Percentiles rank a stretch among this genome's conserved stretches.
Conservation (phyloP, 306 rosid species). For the Medicago lupulina region DNA sequence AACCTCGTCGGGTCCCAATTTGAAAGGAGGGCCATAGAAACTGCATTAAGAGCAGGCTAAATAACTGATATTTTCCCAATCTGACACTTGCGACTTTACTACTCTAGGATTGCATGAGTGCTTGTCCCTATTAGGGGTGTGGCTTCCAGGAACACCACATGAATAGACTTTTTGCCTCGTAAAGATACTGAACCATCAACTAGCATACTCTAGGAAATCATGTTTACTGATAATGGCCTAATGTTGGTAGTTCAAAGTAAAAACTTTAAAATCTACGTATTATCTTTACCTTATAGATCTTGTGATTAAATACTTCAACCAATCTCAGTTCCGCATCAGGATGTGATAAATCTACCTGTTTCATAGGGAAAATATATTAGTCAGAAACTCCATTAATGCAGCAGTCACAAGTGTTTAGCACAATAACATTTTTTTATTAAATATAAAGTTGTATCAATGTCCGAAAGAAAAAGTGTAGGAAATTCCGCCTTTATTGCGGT, state of each 20-base stretch:
- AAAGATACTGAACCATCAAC: constrained; percentile 13
- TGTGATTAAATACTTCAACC: constrained; percentile 94
- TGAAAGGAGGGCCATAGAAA: not conserved
- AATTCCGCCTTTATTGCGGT: too few species aligned
- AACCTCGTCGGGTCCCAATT: not conserved
- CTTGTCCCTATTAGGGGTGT: not conserved
- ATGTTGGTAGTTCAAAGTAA: constrained; percentile 3
- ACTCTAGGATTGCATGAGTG: not conserved
- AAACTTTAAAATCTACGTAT: not conserved
- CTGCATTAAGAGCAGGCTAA: not conserved
- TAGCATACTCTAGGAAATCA: constrained; percentile 3
- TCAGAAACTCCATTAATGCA: not conserved
- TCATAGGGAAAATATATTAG: constrained; percentile 12
- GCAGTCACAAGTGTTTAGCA: not conserved
- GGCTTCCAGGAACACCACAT: not conserved
- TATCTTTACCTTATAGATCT: constrained; percentile 79
- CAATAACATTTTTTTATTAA: not conserved
- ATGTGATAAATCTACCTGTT: constrained; percentile 90
- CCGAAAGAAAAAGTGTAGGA: not conserved
- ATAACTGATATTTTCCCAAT: not conserved
- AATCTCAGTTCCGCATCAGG: constrained; percentile 86
- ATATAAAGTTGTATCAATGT: not conserved
- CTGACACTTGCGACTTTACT: not conserved
- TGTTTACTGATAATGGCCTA: not conserved
- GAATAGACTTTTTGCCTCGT: constrained; percentile 1